These are phyloP conservation scores for Rubroboletus pulcherrimus DNA, from an alignment of 768 basidiomycete species.

Conservation along the genomic window DNA sequence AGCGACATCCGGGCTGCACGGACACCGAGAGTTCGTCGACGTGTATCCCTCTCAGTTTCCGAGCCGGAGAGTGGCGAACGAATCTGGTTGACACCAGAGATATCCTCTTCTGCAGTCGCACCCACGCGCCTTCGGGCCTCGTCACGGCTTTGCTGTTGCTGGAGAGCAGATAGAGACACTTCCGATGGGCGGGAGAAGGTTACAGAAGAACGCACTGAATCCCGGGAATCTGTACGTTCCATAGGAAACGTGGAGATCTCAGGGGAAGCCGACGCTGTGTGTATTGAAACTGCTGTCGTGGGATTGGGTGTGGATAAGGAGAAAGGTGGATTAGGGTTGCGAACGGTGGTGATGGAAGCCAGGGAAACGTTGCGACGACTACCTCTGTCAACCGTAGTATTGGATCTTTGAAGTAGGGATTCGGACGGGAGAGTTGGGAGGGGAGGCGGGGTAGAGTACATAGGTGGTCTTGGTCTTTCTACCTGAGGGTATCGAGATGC, in stretches of 20 bases:
- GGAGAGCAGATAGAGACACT: slow-evolving; percentile 51
- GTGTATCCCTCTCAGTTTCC: slow-evolving; percentile 50
- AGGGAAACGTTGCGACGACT: slow-evolving; percentile 42
- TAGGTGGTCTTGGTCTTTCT: slow-evolving; percentile 44
- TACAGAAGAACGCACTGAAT: slow-evolving; percentile 44
- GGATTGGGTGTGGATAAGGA: slow-evolving; percentile 51
- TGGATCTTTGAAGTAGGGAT: slow-evolving; percentile 32
- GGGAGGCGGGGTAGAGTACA: slow-evolving; percentile 55
- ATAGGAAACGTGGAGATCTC: slow-evolving; percentile 31
- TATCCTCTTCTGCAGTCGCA: slow-evolving; percentile 26
- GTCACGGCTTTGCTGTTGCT: slow-evolving; percentile 46
- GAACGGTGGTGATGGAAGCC: slow-evolving; percentile 43
- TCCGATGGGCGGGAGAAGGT: slow-evolving; percentile 65
- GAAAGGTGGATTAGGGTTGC: slow-evolving; percentile 40
- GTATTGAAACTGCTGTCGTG: slow-evolving; percentile 64
- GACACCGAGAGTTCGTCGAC: slow-evolving; percentile 35
- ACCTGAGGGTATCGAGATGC: slow-evolving; percentile 30
- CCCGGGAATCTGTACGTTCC: slow-evolving; percentile 46
- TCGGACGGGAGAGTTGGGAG: slow-evolving; percentile 61
- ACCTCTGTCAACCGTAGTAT: slow-evolving; percentile 22
- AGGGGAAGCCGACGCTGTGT: slow-evolving; percentile 55
- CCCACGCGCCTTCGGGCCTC: slow-evolving; percentile 34
- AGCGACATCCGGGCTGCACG: slow-evolving; percentile 47
- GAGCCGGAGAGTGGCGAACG: slow-evolving; percentile 38
- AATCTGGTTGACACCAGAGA: slow-evolving; percentile 19